Evolutionary conservation across 495 filamentous ascomycete genomes (phyloP).

Genomic region (Cairneyella variabilis): DNA sequence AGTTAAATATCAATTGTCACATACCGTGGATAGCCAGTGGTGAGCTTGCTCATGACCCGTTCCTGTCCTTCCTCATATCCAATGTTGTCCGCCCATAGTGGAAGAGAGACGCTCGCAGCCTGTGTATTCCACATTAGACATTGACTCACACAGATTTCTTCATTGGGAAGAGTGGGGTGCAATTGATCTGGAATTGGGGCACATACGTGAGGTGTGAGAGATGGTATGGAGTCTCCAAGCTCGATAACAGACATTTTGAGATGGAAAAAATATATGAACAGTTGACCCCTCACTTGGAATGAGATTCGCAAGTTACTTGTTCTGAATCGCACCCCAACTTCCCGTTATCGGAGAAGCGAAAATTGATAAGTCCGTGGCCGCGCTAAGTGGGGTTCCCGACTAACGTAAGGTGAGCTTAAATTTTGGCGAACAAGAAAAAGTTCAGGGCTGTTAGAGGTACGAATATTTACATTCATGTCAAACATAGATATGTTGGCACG

Average conservation of each 20-base stretch:
- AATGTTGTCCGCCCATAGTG: constrained; percentile 87
- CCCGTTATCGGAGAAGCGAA: constrained; percentile 1
- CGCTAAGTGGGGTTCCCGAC: too few species aligned
- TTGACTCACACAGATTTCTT: constrained; percentile 12
- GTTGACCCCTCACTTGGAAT: too few species aligned
- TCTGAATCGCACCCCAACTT: too few species aligned
- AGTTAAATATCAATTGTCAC: background rate
- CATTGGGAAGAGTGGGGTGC: too few species aligned
- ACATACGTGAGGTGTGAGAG: constrained; percentile 58
- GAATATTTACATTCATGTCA: too few species aligned
- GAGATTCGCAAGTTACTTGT: too few species aligned
- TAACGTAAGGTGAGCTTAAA: constrained; percentile 20
- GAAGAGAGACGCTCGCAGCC: constrained; percentile 95
- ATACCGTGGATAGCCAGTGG: constrained; percentile 87
- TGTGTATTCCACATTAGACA: constrained; percentile 32
- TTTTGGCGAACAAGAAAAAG: background rate
- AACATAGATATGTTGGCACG: constrained; percentile 18
- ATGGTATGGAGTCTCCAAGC: constrained; percentile 56
- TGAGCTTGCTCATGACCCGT: constrained; percentile 81
- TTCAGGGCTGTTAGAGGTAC: too few species aligned
- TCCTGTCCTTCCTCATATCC: constrained; percentile 90
- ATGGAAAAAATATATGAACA: too few species aligned
- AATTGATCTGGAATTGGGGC: constrained; percentile 4
- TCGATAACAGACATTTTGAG: constrained; percentile 24
- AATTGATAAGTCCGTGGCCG: background rate